Percentiles rank a stretch among this genome's conserved stretches.
These are phyloP conservation scores for Coemansia sp. DNA, from an alignment of 192 early-diverging fungal genomes.

Conservation along the genomic window DNA sequence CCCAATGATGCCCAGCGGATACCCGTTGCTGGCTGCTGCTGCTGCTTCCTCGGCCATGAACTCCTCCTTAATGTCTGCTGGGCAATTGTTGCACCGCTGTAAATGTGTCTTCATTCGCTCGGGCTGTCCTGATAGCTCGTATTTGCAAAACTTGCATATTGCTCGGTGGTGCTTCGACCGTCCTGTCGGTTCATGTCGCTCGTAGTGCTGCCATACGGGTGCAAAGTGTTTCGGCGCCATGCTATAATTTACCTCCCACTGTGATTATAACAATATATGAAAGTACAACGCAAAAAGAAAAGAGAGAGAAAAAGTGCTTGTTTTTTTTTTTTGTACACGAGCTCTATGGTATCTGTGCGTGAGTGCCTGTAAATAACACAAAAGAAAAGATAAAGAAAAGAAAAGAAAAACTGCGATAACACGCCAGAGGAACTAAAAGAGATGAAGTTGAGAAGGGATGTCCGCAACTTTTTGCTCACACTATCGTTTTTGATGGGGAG, in stretches of 20 bases:
- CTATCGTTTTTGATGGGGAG: not conserved
- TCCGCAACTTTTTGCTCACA: not conserved
- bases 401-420: not conserved
- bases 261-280: not conserved
- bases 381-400: not conserved
- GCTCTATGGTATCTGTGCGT: not conserved
- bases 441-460: not conserved
- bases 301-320: not conserved
- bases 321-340: not conserved
- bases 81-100: conserved; percentile 41
- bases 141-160: conserved; percentile 47
- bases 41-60: conserved; percentile 24
- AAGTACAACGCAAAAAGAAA: conserved; percentile 3
- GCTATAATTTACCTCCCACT: not conserved
- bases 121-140: conserved; percentile 53
- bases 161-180: conserved; percentile 54
- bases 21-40: conserved; percentile 1
- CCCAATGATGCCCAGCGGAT: not conserved
- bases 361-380: not conserved
- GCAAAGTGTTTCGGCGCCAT: conserved; percentile 58
- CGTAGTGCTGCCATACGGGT: conserved; percentile 51
- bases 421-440: not conserved
- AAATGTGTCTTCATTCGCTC: conserved; percentile 54
- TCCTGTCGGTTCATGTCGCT: conserved; percentile 51
- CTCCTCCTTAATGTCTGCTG: conserved; percentile 38